phyloP scores from a whole-genome alignment of 352 stramenopile species.

The Phytopythium litorale region DNA sequence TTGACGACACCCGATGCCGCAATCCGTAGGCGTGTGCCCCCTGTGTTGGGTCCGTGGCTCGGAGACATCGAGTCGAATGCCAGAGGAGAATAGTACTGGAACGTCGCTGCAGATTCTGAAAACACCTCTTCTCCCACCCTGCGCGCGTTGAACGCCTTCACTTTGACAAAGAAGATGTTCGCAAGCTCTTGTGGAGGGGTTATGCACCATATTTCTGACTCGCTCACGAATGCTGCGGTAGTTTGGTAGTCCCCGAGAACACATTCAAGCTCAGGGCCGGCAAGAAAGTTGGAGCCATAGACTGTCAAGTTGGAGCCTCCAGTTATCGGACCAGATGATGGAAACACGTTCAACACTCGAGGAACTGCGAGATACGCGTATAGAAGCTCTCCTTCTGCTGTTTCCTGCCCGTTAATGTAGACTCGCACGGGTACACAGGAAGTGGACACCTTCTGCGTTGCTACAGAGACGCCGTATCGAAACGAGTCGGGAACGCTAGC shows the following conservation, averaged over 20 bases:
- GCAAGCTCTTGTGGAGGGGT: constrained; percentile 18
- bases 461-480: constrained; percentile 21
- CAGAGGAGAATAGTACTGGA: constrained; percentile 28
- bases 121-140: constrained; percentile 17
- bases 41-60: constrained; percentile 28
- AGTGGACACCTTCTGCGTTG: constrained; percentile 10
- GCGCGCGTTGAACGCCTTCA: constrained; percentile 18
- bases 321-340: constrained; percentile 17
- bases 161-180: constrained; percentile 22
- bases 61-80: constrained; percentile 24
- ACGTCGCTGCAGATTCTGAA: constrained; percentile 25
- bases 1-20: constrained; percentile 21
- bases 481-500: constrained; percentile 13
- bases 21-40: constrained; percentile 25
- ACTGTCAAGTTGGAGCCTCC: constrained; percentile 40
- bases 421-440: constrained; percentile 21
- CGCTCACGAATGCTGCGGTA: constrained; percentile 22
- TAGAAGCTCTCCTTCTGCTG: constrained; percentile 10
- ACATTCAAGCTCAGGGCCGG: constrained; percentile 27
- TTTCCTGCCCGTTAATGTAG: constrained; percentile 24
- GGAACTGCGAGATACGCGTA: constrained; percentile 20
- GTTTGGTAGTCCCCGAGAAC: constrained; percentile 32
- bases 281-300: constrained; percentile 25
- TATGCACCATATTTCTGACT: constrained; percentile 20
- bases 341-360: constrained; percentile 19